Percentiles rank a stretch among this genome's conserved stretches.
These are phyloP conservation scores for Earliella scabrosa DNA, from an alignment of 1,284 basidiomycete species.

Conservation along the genomic window DNA sequence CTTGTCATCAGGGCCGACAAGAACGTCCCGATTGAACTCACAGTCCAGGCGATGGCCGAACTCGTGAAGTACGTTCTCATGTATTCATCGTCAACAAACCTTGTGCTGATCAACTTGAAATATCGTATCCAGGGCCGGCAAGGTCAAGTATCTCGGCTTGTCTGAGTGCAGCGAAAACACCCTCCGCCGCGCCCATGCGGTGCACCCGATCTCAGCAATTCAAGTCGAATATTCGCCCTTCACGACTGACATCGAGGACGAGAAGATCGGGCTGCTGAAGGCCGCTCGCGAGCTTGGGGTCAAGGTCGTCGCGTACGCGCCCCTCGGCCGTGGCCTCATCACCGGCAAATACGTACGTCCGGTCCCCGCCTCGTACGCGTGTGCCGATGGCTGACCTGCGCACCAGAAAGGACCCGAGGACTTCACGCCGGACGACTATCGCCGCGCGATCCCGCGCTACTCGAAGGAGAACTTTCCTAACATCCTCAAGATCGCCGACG, in stretches of 20 bases:
- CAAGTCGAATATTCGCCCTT: constrained; percentile 72
- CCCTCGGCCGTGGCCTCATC: constrained; percentile 65
- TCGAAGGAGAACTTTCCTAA: constrained; percentile 48
- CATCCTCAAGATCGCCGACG: constrained; percentile 45
- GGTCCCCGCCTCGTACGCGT: not conserved
- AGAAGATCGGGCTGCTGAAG: constrained; percentile 49
- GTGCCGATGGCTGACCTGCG: not conserved
- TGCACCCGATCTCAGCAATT: constrained; percentile 63
- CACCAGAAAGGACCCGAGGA: constrained; percentile 51
- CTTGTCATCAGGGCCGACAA: constrained; percentile 21
- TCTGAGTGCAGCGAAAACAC: constrained; percentile 63
- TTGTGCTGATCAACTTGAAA: constrained; percentile 9
- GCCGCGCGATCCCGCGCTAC: constrained; percentile 41
- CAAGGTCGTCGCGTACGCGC: constrained; percentile 62
- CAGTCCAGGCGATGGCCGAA: constrained; percentile 37
- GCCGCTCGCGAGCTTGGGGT: constrained; percentile 57
- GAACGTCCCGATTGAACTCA: constrained; percentile 34
- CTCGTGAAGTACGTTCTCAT: constrained; percentile 31
- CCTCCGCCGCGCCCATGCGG: constrained; percentile 64
- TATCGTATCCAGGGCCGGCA: constrained; percentile 39
- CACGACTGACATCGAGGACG: constrained; percentile 54
- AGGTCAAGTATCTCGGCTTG: constrained; percentile 59
- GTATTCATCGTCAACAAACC: not conserved
- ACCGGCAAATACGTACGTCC: constrained; percentile 54
- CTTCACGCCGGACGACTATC: constrained; percentile 54